A percentile compares a stretch with the other conserved stretches of the same genome.
phyloP scores from a whole-genome alignment of 2,329 filamentous ascomycete species.

The Zasmidium citrigriseum region DNA sequence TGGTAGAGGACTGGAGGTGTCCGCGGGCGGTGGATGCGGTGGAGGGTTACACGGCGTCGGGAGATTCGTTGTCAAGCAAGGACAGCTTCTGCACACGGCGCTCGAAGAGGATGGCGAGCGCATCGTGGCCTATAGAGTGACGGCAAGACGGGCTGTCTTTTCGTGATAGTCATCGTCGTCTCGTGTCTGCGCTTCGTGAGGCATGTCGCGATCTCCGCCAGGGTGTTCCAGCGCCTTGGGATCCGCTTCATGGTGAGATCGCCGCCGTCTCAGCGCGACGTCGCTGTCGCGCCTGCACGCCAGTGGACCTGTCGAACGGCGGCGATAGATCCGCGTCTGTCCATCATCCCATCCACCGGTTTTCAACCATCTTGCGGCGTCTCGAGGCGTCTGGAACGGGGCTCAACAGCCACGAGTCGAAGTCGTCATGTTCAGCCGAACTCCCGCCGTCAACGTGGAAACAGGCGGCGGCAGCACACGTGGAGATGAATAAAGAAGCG shows the following conservation, averaged over 20 bases:
- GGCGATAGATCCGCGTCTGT: too few relatives aligned
- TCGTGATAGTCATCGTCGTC: neutral
- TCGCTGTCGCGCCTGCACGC: neutral
- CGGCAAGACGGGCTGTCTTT: neutral
- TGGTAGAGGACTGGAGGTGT: neutral
- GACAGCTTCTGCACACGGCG: neutral
- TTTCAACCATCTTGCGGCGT: neutral
- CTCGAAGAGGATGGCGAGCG: neutral
- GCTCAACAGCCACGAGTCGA: neutral
- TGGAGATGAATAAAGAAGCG: neutral
- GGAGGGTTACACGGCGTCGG: slow-evolving; percentile 5
- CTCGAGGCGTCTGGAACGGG: neutral
- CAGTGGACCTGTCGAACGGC: neutral
- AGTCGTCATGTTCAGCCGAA: neutral
- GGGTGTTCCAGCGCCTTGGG: neutral
- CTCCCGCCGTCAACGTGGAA: neutral
- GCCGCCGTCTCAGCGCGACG: neutral
- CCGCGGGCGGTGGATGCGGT: neutral
- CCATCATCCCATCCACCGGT: too few relatives aligned
- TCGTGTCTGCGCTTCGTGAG: neutral
- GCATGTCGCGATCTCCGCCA: neutral
- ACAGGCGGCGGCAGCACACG: neutral
- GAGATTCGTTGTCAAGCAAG: slow-evolving; percentile 9
- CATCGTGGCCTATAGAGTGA: neutral
- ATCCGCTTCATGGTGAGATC: neutral